Conservation (phyloP, 2,329 filamentous ascomycete species). For the Penicillium sp. region DNA sequence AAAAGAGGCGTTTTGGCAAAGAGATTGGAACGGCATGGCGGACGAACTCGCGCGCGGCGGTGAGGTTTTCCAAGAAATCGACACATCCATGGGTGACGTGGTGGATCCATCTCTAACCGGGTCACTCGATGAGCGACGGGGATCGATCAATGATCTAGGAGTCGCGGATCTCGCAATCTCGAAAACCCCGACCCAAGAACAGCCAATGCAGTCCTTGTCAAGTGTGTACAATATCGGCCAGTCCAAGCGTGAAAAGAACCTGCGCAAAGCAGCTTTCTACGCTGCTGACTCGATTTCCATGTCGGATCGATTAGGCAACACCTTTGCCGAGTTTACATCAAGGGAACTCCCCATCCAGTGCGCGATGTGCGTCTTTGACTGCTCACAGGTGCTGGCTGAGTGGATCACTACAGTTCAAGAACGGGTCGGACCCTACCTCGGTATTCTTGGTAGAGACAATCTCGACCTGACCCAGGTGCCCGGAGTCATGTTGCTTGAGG, state of each 20-base stretch:
- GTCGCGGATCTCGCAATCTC: conserved; percentile 38
- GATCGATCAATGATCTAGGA: conserved; percentile 38
- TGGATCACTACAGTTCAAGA: conserved; percentile 94
- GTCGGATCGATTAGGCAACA: conserved; percentile 81
- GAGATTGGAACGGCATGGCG: conserved; percentile 89
- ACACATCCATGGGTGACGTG: conserved; percentile 39
- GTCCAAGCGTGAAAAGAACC: conserved; percentile 77
- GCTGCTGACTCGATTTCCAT: conserved; percentile 88
- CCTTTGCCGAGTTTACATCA: conserved; percentile 79
- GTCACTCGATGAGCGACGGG: conserved; percentile 27
- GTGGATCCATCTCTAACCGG: conserved; percentile 31
- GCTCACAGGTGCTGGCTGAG: conserved; percentile 87
- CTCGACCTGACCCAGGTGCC: conserved; percentile 78
- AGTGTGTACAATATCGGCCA: conserved; percentile 36
- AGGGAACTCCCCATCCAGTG: conserved; percentile 86
- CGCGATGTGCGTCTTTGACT: conserved; percentile 90
- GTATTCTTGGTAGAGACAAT: conserved; percentile 78
- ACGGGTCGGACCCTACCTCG: conserved; percentile 84
- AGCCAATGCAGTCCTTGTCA: conserved; percentile 29
- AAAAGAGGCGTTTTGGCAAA: conserved; percentile 91
- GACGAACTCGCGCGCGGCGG: conserved; percentile 78
- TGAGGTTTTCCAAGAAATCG: conserved; percentile 72
- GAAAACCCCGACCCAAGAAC: conserved; percentile 37
- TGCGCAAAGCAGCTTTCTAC: conserved; percentile 93
- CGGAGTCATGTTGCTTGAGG: conserved; percentile 84